Evolutionary conservation across 306 rosid species (phyloP).

Genomic region (Erythrophleum fordii): DNA sequence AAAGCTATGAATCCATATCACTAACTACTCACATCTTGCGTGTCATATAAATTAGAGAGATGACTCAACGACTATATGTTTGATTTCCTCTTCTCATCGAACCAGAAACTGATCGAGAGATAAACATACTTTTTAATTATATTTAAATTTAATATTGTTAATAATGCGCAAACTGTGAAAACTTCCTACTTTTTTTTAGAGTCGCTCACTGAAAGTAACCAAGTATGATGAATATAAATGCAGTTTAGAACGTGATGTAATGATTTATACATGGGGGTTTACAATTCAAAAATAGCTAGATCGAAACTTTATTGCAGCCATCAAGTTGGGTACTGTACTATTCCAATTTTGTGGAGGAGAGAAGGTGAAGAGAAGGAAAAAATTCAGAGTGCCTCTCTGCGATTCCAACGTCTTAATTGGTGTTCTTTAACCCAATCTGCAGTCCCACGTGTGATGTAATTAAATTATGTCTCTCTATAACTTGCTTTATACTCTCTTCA

Average conservation of each 20-base stretch:
- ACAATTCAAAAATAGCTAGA: slow-evolving; percentile 15
- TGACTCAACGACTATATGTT: not conserved
- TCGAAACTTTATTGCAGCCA: slow-evolving; percentile 32
- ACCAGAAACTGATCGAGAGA: not conserved
- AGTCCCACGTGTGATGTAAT: slow-evolving; percentile 50
- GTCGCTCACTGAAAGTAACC: not conserved
- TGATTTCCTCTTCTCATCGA: not conserved
- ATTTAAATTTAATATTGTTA: no score
- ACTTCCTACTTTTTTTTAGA: not conserved
- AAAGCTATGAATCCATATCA: not conserved
- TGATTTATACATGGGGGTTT: slow-evolving; percentile 39
- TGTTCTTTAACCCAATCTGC: slow-evolving; percentile 57
- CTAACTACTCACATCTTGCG: not conserved
- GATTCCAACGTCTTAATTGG: slow-evolving; percentile 29
- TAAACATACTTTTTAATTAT: no score
- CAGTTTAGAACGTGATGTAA: slow-evolving; percentile 44
- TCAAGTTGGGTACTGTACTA: slow-evolving; percentile 33
- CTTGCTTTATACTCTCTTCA: not conserved
- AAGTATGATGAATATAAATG: not conserved
- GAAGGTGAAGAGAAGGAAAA: not conserved
- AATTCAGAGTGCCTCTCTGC: slow-evolving; percentile 24
- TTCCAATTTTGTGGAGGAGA: slow-evolving; percentile 39
- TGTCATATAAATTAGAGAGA: not conserved
- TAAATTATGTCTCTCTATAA: not conserved
- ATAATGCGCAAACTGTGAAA: not conserved